Base-by-base conservation (phyloP, 176 grass and related monocot species). In the Bothriochloa decipiens region DNA sequence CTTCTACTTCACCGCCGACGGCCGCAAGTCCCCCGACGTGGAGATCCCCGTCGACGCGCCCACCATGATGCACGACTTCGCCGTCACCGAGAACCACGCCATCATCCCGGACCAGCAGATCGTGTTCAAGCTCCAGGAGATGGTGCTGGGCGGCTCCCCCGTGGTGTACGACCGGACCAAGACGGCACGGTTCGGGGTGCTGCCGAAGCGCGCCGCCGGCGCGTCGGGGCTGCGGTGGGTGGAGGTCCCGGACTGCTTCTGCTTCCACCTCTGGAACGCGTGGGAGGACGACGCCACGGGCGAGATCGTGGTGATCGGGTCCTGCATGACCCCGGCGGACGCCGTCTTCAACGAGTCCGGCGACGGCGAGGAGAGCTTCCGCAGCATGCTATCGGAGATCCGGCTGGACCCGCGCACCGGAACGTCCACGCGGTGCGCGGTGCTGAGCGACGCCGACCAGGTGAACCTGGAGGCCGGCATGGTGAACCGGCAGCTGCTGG, bases 251-350 rank as follows among this genome's bases (percentile, higher is more conserved):
- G 91, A 85, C 55, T 95, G 92, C 88, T 98, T 98, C 87, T 98
- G 92, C 82, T 98, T 98, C 81, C 95, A 98, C 84, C 79, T 98
- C 12, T 98, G 95, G 95, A 98, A 98, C 89, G 88, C 95, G 27
- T 98, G 93, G 96, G 96, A 95, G 81, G 96, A 95, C 45, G 67
- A 80, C 2, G 69, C 27, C 65, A 87, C 87, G 37, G 89, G 87
- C 78, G 96, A 98, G 84, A 82, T 98, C 75, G 93, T 95, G 2
- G 96, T 98, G 1, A 82, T 98, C 61, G 96, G 91, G 0, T 98
- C 96, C 29, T 98, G 96, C 93, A 95, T 98, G 96, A 98, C 93
- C 8, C 96, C 96, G 2, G 76, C 93, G 0, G 96, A 98, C 88
- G 85, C 93, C 22, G 83, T 98, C 3, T 98, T 98, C 88, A 98